Evolutionary conservation across 1,284 basidiomycete species (phyloP).

Genomic region (Ganoderma resinaceum): DNA sequence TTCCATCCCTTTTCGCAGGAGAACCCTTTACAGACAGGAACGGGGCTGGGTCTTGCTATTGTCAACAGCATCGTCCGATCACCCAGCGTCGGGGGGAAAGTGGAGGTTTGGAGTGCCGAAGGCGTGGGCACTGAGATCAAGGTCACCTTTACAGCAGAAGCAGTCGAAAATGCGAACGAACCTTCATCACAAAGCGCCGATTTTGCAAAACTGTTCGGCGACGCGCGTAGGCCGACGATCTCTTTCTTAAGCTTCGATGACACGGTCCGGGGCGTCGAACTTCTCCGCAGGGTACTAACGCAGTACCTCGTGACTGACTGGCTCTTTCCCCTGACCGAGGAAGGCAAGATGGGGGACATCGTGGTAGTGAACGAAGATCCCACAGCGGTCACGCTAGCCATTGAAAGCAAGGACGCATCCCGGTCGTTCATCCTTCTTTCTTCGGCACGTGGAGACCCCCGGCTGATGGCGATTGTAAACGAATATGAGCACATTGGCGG

Average conservation of each 20-base stretch:
- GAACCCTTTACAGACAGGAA: conserved; percentile 91
- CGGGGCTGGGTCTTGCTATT: conserved; percentile 95
- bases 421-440: conserved; percentile 81
- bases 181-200: conserved; percentile 46
- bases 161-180: conserved; percentile 52
- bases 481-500: conserved; percentile 86
- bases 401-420: conserved; percentile 60
- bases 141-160: conserved; percentile 84
- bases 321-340: conserved; percentile 68
- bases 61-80: conserved; percentile 93
- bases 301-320: conserved; percentile 81
- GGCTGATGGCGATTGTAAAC: conserved; percentile 66
- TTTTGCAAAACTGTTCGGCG: conserved; percentile 55
- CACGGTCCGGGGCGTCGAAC: conserved; percentile 70
- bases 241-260: conserved; percentile 80
- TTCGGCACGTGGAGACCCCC: conserved; percentile 69
- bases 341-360: conserved; percentile 69
- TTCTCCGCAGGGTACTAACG: conserved; percentile 68
- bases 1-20: conserved; percentile 98
- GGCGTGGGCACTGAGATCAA: conserved; percentile 94
- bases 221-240: conserved; percentile 58
- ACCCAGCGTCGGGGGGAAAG: conserved; percentile 87
- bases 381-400: conserved; percentile 62
- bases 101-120: conserved; percentile 89
- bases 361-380: conserved; percentile 87